Base-by-base conservation (phyloP, 805 yeast species). In the Blastobotrys peoriensis region DNA sequence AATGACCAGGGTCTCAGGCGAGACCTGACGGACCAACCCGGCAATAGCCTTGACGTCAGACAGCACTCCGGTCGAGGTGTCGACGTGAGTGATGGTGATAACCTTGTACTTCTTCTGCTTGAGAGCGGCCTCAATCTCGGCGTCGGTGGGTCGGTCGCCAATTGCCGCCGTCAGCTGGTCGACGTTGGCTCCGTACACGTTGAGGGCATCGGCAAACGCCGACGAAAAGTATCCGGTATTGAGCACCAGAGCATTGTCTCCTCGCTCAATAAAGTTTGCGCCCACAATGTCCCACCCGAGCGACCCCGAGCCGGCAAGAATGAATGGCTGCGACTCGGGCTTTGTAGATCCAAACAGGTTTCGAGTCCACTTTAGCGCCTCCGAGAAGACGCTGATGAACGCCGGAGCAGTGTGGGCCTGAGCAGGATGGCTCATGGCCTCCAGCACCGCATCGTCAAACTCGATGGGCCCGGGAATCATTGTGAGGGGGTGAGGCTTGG, bases 21-120 rank as follows among this genome's bases (percentile, higher is more conserved):
- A 76, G 1, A 72, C 66, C 50, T 67, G 59, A 56, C 79, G 77
- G 48, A 85, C 82, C n/a, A 81, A 53, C 42, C 64, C 66, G 21
- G 94, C 65, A 46, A 88, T 72, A 15, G 70, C 68, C 59, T 76
- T 70, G 50, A 91, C 80, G 58, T 85, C 83, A 37, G 81, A 70
- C 34, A 88, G 76, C 35, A 91, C 96, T n/a, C 95, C 95, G 28
- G 97, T 87, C 1, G 96, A 87, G 37, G 98, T 93, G 65, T 93
- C 98, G 33, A 93, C 96, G 57, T 91, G 98, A 35, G 97, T 91
- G 57, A 89, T 75, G 39, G 95, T 86, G 55, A 91, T 73, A 43
- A 85, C 74, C 51, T 75, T 62, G 69, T 83, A 91, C 48, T 69
- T 65, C 47, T 72, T 70, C 5, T 63, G 44, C 47, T 65, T 59